A percentile compares a stretch with the other conserved stretches of the same genome.
Conservation (phyloP, 2,329 filamentous ascomycete genomes). For the Pseudogymnoascus sp. region DNA sequence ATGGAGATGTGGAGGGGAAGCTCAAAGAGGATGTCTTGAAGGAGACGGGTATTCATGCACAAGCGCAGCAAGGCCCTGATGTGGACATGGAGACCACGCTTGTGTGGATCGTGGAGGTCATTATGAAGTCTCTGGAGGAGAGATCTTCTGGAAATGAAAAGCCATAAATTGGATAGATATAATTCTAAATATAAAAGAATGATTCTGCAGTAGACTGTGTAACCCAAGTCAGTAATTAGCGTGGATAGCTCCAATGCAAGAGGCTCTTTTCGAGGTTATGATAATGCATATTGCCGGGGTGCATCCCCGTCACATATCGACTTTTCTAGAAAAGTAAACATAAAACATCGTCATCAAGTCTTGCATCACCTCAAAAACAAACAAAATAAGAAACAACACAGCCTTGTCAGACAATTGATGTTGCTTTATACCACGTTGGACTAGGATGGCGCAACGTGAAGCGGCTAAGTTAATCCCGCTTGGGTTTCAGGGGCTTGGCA, state of each 20-base stretch:
- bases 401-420: background rate
- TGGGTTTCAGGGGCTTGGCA: background rate
- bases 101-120: constrained; percentile 57
- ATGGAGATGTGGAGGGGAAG: constrained; percentile 52
- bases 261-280: background rate
- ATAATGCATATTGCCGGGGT: background rate
- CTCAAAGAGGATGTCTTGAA: constrained; percentile 40
- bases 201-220: background rate
- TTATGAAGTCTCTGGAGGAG: constrained; percentile 39
- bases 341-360: background rate
- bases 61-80: constrained; percentile 39
- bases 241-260: background rate
- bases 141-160: background rate
- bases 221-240: background rate
- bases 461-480: background rate
- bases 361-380: background rate
- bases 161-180: background rate
- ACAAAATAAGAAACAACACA: background rate
- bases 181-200: background rate
- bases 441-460: background rate
- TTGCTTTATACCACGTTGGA: background rate
- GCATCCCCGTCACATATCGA: background rate
- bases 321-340: background rate
- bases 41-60: constrained; percentile 40
- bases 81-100: constrained; percentile 54